Conservation (phyloP, 495 filamentous ascomycete genomes). For the Monascus purpureus region DNA sequence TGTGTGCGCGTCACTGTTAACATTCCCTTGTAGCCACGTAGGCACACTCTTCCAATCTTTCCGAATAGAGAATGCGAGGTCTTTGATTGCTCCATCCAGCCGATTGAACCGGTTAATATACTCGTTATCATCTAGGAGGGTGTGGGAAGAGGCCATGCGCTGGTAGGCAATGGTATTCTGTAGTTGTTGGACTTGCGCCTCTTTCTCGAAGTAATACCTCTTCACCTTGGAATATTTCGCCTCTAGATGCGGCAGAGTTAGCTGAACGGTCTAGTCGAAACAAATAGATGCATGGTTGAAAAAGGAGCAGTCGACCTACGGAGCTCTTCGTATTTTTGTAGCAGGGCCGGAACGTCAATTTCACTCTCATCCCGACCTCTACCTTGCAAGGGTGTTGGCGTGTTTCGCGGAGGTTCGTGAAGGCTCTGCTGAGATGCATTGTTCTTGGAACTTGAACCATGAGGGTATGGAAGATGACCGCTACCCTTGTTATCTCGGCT, state of each 20-base stretch:
- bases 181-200: conserved; percentile 81
- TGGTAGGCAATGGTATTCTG: conserved; percentile 96
- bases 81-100: conserved; percentile 87
- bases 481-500: background rate
- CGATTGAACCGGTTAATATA: conserved; percentile 83
- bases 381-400: background rate
- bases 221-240: conserved; percentile 97
- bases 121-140: conserved; percentile 90
- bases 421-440: conserved; percentile 1
- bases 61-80: conserved; percentile 85
- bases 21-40: conserved; percentile 57
- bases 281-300: background rate
- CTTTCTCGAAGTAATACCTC: conserved; percentile 90
- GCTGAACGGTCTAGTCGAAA: background rate
- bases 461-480: background rate
- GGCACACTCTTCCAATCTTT: conserved; percentile 82
- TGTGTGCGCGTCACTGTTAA: conserved; percentile 69
- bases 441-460: background rate
- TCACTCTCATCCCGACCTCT: conserved; percentile 1
- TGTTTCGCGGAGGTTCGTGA: background rate
- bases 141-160: conserved; percentile 84
- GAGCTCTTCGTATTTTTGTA: conserved; percentile 1
- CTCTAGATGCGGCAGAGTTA: conserved; percentile 35
- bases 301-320: background rate
- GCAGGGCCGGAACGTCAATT: background rate